Conservation (phyloP, 2,329 filamentous ascomycete species). For the Nothopassalora personata region DNA sequence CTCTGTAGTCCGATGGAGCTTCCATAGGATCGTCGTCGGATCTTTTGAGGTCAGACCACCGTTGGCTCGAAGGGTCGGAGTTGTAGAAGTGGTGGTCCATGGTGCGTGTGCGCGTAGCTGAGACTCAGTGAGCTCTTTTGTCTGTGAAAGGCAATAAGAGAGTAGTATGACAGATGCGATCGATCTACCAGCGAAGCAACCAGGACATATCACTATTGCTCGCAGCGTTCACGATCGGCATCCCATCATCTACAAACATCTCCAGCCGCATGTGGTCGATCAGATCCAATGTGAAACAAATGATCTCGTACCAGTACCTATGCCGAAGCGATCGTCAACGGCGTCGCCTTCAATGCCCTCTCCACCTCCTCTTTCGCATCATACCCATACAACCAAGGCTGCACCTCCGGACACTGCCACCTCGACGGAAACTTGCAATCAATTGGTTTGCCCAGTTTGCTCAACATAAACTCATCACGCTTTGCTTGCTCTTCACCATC, state of each 20-base stretch:
- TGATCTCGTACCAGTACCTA: neutral
- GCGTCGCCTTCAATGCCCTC: constrained; percentile 23
- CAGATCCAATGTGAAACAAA: neutral
- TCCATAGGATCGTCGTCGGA: neutral
- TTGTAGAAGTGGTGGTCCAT: neutral
- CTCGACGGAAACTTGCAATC: constrained; percentile 56
- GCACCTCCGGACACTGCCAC: constrained; percentile 58
- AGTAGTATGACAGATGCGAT: neutral
- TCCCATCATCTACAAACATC: neutral
- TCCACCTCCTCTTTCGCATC: constrained; percentile 53
- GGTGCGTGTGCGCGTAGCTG: neutral
- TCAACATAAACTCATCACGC: constrained; percentile 54
- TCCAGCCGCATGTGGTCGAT: neutral
- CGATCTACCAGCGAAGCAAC: neutral
- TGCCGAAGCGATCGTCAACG: constrained; percentile 4
- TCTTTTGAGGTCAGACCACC: neutral
- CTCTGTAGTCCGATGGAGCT: neutral
- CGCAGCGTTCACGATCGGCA: neutral
- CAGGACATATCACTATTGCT: neutral
- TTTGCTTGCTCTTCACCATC: constrained; percentile 53
- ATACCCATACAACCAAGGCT: constrained; percentile 62
- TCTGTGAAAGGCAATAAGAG: neutral
- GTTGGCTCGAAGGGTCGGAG: neutral
- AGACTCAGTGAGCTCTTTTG: neutral
- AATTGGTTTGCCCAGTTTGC: constrained; percentile 50